Base-by-base conservation (phyloP, 306 rosid species). In the Pterocarpus santalinus region DNA sequence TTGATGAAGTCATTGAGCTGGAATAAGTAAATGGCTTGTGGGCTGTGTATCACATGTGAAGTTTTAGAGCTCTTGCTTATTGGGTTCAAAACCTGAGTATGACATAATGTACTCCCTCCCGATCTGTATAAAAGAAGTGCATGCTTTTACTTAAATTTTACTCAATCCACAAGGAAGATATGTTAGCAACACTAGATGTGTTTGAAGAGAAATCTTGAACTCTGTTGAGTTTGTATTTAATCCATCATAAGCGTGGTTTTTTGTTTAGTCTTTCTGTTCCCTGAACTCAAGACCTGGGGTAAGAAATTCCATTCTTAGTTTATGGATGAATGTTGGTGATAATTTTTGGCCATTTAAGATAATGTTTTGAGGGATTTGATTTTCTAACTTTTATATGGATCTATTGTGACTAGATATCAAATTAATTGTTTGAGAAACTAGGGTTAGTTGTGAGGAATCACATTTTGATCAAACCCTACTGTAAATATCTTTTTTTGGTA, bases 21-120 rank as follows among this genome's bases (percentile, higher is more conserved):
- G 77, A 53, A 35, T 49, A 30, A 56, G 81, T 30, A 10, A 69
- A 39, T 41, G 49, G 34, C 8, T 8, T 55, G 33, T 71, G 53
- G 77, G 52, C 70, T 8, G 77, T 69, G 70, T 69, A 8, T 69
- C 35, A 17, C 22, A 1, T 9, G 11, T 10, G 36, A 35, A 56
- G 72, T 63, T 57, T 34, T 56, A 56, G 80, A 56, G 55, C 32
- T 67, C 69, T n/a, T 49, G 64, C 41, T 67, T 56, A 38, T 16
- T 52, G 15, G 15, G 62, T 39, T 73, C 17, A 28, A 8, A 60
- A 32, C 36, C 32, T 38, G 9, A 12, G 39, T 8, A 61, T 56
- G 71, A 10, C n/a, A 60, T 17, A 9, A 4, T 65, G 11, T 63
- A 68, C 10, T 12, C 49, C 72, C 56, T 57, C 36, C 73, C 41